Conservation (phyloP, 768 basidiomycete genomes). For the Fistulinella prunicolor region DNA sequence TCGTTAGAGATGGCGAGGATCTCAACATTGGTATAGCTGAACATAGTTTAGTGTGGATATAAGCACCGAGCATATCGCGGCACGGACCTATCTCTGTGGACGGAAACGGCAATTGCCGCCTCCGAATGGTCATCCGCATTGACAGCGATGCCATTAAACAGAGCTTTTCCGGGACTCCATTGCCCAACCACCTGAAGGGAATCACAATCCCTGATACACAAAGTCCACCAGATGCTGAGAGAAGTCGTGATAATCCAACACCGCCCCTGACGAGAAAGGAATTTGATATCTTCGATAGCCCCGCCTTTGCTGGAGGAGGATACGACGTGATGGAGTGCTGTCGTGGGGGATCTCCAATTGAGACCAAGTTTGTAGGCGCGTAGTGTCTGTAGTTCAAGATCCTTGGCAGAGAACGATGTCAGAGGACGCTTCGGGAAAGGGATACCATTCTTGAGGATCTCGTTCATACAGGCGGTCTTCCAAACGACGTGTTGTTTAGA, state of each 20-base stretch:
- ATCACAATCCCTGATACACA: constrained; percentile 49
- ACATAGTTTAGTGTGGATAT: constrained; percentile 12
- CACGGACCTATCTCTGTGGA: constrained; percentile 46
- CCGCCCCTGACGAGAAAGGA: constrained; percentile 45
- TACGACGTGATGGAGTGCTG: constrained; percentile 17
- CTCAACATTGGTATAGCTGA: constrained; percentile 23
- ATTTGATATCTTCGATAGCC: constrained; percentile 50
- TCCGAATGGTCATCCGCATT: constrained; percentile 46
- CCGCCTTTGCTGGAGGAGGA: constrained; percentile 34
- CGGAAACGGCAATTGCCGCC: constrained; percentile 50
- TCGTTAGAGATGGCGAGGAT: constrained; percentile 26
- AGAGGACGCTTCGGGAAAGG: constrained; percentile 47
- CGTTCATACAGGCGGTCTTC: constrained; percentile 45
- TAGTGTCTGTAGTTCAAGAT: constrained; percentile 46
- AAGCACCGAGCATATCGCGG: constrained; percentile 5
- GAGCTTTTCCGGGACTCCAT: constrained; percentile 53
- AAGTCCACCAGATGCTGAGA: constrained; percentile 57
- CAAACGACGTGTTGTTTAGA: constrained; percentile 54
- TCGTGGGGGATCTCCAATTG: constrained; percentile 44
- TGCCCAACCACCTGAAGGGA: constrained; percentile 35
- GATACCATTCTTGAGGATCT: constrained; percentile 44
- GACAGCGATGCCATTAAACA: constrained; percentile 51
- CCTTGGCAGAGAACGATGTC: constrained; percentile 35
- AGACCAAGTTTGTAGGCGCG: constrained; percentile 44
- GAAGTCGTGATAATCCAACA: constrained; percentile 52